These are phyloP conservation scores for Ogataea zsoltii DNA, from an alignment of 805 yeast genomes.

Conservation along the genomic window DNA sequence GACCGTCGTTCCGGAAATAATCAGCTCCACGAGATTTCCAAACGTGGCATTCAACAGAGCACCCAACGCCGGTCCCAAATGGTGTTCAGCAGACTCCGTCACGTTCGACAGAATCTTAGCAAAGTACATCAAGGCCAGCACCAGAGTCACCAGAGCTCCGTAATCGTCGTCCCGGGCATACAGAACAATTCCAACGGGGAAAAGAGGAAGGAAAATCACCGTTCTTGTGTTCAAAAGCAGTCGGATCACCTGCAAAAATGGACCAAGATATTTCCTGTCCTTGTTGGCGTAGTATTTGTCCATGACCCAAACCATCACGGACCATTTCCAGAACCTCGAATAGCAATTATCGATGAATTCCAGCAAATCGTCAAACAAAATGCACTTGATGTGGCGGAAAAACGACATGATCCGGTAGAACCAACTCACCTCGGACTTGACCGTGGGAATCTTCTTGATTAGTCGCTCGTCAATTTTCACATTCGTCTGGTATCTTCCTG, in stretches of 20 bases:
- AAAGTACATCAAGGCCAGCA: constrained; percentile 19
- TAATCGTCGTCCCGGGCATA: constrained; percentile 13
- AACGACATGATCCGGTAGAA: constrained; percentile 15
- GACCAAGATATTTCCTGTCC: constrained; percentile 12
- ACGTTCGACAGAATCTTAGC: constrained; percentile 19
- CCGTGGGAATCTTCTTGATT: constrained; percentile 13
- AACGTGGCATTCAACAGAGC: constrained; percentile 18
- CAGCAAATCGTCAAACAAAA: constrained; percentile 14
- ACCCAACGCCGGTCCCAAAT: constrained; percentile 18
- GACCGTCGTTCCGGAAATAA: constrained; percentile 19
- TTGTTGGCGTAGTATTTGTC: constrained; percentile 14
- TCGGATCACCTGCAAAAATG: constrained; percentile 14
- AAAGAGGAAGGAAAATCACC: constrained; percentile 14
- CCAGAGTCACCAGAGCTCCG: constrained; percentile 17
- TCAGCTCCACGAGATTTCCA: constrained; percentile 17
- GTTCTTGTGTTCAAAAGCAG: constrained; percentile 15
- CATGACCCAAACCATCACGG: constrained; percentile 12
- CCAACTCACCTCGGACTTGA: constrained; percentile 16
- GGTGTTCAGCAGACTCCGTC: constrained; percentile 20
- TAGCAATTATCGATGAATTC: constrained; percentile 16
- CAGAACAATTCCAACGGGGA: constrained; percentile 17
- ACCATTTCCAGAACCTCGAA: constrained; percentile 11
- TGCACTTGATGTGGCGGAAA: constrained; percentile 11
- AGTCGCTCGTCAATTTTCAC: constrained; percentile 15
- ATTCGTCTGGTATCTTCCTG: constrained; percentile 18